phyloP scores from a whole-genome alignment of 2,329 filamentous ascomycete genomes.

The Alternaria atra region DNA sequence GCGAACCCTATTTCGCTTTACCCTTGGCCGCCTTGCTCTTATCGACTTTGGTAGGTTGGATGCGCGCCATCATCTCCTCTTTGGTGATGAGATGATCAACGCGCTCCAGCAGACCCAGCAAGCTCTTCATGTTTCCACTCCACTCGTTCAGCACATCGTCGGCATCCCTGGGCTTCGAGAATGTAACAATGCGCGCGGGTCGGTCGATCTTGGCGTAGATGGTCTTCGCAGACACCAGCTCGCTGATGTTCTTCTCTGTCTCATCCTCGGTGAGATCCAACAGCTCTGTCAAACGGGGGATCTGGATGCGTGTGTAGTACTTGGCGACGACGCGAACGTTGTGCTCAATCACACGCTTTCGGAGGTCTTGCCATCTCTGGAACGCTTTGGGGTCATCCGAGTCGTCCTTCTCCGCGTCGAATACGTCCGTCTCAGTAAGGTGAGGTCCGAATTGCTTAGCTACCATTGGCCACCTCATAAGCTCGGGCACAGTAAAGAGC shows the following conservation, averaged over 20 bases:
- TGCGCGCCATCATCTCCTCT: constrained; percentile 99
- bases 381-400: constrained; percentile 80
- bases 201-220: constrained; percentile 98
- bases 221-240: constrained; percentile 96
- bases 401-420: constrained; percentile 71
- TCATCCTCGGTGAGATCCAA: constrained; percentile 93
- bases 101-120: constrained; percentile 83
- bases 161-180: constrained; percentile 91
- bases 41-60: constrained; percentile 71
- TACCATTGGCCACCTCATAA: constrained; percentile 98
- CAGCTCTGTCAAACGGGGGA: constrained; percentile 87
- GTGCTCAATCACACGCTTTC: constrained; percentile 98
- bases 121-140: constrained; percentile 97
- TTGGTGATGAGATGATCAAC: constrained; percentile 99
- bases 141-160: constrained; percentile 98
- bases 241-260: constrained; percentile 98
- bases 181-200: constrained; percentile 89
- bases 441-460: constrained; percentile 88
- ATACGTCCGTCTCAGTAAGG: constrained; percentile 88
- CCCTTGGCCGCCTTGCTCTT: constrained; percentile 52
- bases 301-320: constrained; percentile 97
- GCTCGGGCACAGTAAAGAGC: constrained; percentile 91
- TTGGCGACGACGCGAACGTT: constrained; percentile 97
- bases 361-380: constrained; percentile 90
- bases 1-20: constrained; percentile 39